Evolutionary conservation across 139 green algal species (phyloP), one percentile per base, ranked within the genome.

Genomic region (Chlamydomonas incerta): DNA sequence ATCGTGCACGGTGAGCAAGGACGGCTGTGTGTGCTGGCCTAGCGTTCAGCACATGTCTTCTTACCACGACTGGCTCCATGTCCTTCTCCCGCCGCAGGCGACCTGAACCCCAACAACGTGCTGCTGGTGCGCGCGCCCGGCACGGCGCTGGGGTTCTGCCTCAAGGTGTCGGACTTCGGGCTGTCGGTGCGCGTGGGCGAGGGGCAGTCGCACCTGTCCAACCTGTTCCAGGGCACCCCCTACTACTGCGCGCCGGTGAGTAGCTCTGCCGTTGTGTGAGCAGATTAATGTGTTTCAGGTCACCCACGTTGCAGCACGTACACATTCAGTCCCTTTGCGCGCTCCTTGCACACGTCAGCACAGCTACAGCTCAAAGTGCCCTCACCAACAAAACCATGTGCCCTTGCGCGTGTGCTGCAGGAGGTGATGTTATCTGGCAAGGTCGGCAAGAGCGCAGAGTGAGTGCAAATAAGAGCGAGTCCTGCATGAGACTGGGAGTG

Each of bases 61-160:
- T 58, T n/a, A n/a, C n/a, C n/a, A n/a, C n/a, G n/a, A n/a, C n/a
- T n/a, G n/a, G n/a, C n/a, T n/a, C n/a, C 41, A 50, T 50, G 8
- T 50, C 41, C 41, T 10, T 24, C 3, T 10, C 55, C 2, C 21
- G 55, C 21, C n/a, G 31, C 60, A 83, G 76, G 88, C 79, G 88
- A 91, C 72, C 83, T 91, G 9, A 91, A 91, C 50, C 72, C 83
- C 62, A 80, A 80, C 65, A 84, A 84, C 77, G 77, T 84, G 77
- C 77, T 84, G 77, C 46, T 84, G 77, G 52, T 74, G 20, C 77
- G 62, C 23, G 46, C 77, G 5, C 77, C 63, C 11, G 77, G 21
- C 29, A 55, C 65, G 0, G 6, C 46, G 29, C 67, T 85, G 79
- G 79, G 67, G 11, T 85, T 69, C 63, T 75, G 65, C 33, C 79